Evolutionary conservation across 768 basidiomycete species (phyloP).

Genomic region (Kwoniella botswanensis): DNA sequence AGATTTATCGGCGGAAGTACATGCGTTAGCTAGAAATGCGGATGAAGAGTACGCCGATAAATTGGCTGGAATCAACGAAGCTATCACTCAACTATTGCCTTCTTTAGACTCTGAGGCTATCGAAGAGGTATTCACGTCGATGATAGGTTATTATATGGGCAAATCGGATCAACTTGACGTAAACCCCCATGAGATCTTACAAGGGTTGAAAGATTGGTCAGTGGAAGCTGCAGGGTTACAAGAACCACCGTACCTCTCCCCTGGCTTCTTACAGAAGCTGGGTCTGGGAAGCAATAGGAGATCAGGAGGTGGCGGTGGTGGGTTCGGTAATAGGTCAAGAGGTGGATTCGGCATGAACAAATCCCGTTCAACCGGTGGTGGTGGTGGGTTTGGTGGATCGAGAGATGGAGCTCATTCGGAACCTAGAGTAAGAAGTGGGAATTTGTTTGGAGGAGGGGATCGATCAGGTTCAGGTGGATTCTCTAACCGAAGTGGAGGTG

Average conservation of each 20-base stretch:
- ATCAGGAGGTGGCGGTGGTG: constrained; percentile 23
- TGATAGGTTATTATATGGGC: constrained; percentile 74
- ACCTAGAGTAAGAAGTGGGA: constrained; percentile 11
- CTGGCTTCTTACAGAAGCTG: constrained; percentile 62
- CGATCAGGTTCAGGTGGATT: constrained; percentile 8
- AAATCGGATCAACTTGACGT: constrained; percentile 64
- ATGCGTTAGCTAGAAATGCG: constrained; percentile 61
- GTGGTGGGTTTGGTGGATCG: constrained; percentile 14
- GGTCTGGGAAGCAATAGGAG: constrained; percentile 55
- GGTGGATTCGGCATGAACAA: constrained; percentile 13
- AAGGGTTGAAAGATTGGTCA: constrained; percentile 70
- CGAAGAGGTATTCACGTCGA: constrained; percentile 68
- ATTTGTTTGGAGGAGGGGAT: constrained; percentile 4
- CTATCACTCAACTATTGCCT: constrained; percentile 51
- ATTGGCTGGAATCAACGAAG: constrained; percentile 47
- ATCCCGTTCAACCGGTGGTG: not conserved
- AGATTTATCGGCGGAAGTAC: constrained; percentile 63
- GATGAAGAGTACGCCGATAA: constrained; percentile 62
- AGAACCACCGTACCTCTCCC: constrained; percentile 64
- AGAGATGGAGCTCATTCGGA: not conserved
- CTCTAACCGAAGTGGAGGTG: constrained; percentile 3
- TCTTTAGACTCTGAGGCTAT: constrained; percentile 64
- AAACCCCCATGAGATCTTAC: constrained; percentile 61
- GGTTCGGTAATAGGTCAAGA: constrained; percentile 20
- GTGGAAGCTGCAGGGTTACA: constrained; percentile 65